A percentile compares a stretch with the other conserved stretches of the same genome.
Evolutionary conservation across 345 rosid genomes (phyloP).

Genomic region (Hibiscus mutabilis): DNA sequence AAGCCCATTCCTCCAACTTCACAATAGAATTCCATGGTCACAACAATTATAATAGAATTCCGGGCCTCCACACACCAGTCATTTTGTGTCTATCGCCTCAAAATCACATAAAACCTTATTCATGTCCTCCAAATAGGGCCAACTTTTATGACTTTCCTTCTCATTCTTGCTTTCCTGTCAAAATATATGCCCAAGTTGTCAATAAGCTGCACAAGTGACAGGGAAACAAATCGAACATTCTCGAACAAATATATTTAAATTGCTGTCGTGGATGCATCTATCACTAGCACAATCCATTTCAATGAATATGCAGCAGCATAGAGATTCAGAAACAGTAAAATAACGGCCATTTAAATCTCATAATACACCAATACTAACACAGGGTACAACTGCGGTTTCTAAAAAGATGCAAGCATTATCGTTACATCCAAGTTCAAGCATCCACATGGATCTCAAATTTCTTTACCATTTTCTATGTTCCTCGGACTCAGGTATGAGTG

Average conservation of each 20-base stretch:
- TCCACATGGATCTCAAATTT: background rate
- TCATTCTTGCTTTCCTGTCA: constrained; percentile 59
- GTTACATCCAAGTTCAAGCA: background rate
- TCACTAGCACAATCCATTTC: background rate
- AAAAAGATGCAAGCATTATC: background rate
- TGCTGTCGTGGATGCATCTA: background rate
- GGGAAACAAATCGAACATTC: background rate
- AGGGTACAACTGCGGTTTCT: background rate
- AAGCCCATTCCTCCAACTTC: constrained; percentile 1
- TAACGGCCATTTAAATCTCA: background rate
- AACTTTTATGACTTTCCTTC: constrained; percentile 30
- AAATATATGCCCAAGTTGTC: background rate
- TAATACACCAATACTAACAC: too few relatives aligned
- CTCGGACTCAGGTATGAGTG: background rate
- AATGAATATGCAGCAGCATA: background rate
- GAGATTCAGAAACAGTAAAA: background rate
- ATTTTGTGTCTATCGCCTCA: constrained; percentile 25
- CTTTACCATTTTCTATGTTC: too few relatives aligned
- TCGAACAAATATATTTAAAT: background rate
- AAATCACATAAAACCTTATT: constrained; percentile 44
- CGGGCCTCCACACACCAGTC: background rate
- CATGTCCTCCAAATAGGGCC: constrained; percentile 84
- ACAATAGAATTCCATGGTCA: background rate
- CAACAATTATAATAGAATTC: too few relatives aligned
- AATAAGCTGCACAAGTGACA: background rate